Conservation (phyloP, 345 rosid species). For the Hibiscus trionum region DNA sequence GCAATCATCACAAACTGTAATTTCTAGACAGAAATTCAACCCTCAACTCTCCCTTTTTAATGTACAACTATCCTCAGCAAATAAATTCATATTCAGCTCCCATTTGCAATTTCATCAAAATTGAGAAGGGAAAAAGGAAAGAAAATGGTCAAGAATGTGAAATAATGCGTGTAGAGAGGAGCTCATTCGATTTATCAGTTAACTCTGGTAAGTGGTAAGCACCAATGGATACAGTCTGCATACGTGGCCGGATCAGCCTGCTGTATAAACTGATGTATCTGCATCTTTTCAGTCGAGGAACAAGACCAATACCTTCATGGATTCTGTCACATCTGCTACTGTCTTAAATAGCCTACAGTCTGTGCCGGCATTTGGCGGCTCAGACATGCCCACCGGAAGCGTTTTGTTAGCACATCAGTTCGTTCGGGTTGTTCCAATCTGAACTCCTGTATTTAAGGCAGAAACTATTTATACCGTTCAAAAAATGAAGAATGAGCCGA, state of each 20-base stretch:
- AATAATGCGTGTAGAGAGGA: slow-evolving; percentile 51
- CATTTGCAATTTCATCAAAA: too few relatives aligned
- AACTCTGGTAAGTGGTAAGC: slow-evolving; percentile 82
- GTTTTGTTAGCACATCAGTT: slow-evolving; percentile 56
- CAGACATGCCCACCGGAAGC: slow-evolving; percentile 35
- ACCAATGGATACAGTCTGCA: slow-evolving; percentile 87
- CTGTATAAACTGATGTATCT: slow-evolving; percentile 56
- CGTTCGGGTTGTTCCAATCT: slow-evolving; percentile 51
- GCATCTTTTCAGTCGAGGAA: slow-evolving; percentile 77
- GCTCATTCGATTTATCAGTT: slow-evolving; percentile 86
- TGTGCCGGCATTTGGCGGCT: slow-evolving; percentile 43
- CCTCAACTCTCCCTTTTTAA: neutral
- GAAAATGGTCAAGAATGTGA: slow-evolving; percentile 19
- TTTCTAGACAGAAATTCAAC: neutral
- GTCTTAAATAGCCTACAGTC: slow-evolving; percentile 36
- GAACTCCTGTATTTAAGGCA: slow-evolving; percentile 39
- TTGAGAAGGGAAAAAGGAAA: neutral
- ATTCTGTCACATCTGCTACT: slow-evolving; percentile 37
- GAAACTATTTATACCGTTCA: neutral
- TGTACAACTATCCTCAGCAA: neutral
- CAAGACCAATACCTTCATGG: slow-evolving; percentile 32
- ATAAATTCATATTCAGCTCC: too few relatives aligned
- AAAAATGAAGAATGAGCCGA: neutral
- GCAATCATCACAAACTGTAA: neutral
- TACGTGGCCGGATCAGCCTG: slow-evolving; percentile 41